A percentile compares a stretch with the other conserved stretches of the same genome.
Evolutionary conservation across 148 eudicot species (phyloP).

Genomic region (Vaccinium darrowii): DNA sequence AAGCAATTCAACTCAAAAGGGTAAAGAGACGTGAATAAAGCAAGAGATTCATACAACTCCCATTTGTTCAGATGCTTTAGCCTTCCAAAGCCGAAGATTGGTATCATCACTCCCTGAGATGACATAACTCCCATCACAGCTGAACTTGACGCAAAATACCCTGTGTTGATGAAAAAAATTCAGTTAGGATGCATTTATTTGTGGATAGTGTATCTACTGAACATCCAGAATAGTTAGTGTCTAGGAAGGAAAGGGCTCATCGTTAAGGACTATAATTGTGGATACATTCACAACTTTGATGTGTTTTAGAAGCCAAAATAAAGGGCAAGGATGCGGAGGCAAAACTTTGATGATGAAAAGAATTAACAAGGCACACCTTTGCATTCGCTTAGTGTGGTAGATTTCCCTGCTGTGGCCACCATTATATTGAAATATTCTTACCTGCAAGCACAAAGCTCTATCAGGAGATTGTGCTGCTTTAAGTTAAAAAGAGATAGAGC

Average conservation of each 20-base stretch:
- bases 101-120: conserved; percentile 96
- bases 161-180: conserved; percentile 20
- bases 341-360: background rate
- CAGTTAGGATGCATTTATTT: conserved; percentile 8
- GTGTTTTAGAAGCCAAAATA: background rate
- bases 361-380: conserved; percentile 49
- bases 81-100: conserved; percentile 96
- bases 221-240: background rate
- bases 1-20: background rate
- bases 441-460: conserved; percentile 41
- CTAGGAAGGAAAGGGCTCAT: background rate
- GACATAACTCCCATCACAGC: conserved; percentile 76
- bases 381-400: conserved; percentile 99
- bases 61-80: conserved; percentile 92
- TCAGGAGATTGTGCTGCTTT: background rate
- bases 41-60: conserved; percentile 75
- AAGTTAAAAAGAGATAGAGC: background rate
- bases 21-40: background rate
- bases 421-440: conserved; percentile 79
- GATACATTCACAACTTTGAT: background rate
- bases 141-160: conserved; percentile 82
- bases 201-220: background rate
- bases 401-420: conserved; percentile 96
- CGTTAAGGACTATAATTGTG: background rate
- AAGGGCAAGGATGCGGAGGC: background rate